Evolutionary conservation across 1,284 basidiomycete species (phyloP).

Genomic region (Irpex lacteus): DNA sequence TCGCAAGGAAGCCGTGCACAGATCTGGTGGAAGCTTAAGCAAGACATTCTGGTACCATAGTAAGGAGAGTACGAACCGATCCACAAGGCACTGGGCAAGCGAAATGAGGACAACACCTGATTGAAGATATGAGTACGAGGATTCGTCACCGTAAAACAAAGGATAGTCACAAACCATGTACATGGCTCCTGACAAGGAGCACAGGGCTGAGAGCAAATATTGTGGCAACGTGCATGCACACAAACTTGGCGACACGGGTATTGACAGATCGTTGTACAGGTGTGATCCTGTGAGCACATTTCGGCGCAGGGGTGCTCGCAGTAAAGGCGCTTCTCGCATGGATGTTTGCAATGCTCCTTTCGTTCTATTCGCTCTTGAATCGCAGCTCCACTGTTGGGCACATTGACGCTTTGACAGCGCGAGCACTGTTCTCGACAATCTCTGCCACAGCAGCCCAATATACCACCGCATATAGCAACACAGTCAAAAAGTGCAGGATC

Average conservation of each 20-base stretch:
- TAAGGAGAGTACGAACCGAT: background rate
- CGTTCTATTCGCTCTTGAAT: slow-evolving; percentile 22
- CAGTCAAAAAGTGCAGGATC: slow-evolving; percentile 44
- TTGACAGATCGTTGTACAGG: slow-evolving; percentile 46
- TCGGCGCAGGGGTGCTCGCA: slow-evolving; percentile 58
- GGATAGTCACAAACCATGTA: slow-evolving; percentile 35
- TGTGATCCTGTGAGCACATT: slow-evolving; percentile 49
- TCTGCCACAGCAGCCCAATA: slow-evolving; percentile 56
- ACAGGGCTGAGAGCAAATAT: slow-evolving; percentile 53
- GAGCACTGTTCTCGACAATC: slow-evolving; percentile 47
- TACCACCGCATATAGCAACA: slow-evolving; percentile 37
- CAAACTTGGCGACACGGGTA: slow-evolving; percentile 56
- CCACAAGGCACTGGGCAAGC: background rate
- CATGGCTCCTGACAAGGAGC: slow-evolving; percentile 64
- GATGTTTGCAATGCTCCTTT: slow-evolving; percentile 42
- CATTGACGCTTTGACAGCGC: slow-evolving; percentile 42
- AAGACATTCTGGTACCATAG: background rate
- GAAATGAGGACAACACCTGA: background rate
- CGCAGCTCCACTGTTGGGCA: background rate
- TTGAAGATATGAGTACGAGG: background rate
- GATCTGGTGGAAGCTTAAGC: background rate
- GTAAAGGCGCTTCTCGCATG: slow-evolving; percentile 50
- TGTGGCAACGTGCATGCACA: slow-evolving; percentile 45
- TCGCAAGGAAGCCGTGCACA: background rate
- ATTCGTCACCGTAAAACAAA: slow-evolving; percentile 26